These are phyloP conservation scores for Mucuna pruriens DNA, from an alignment of 306 rosid species.

Conservation along the genomic window DNA sequence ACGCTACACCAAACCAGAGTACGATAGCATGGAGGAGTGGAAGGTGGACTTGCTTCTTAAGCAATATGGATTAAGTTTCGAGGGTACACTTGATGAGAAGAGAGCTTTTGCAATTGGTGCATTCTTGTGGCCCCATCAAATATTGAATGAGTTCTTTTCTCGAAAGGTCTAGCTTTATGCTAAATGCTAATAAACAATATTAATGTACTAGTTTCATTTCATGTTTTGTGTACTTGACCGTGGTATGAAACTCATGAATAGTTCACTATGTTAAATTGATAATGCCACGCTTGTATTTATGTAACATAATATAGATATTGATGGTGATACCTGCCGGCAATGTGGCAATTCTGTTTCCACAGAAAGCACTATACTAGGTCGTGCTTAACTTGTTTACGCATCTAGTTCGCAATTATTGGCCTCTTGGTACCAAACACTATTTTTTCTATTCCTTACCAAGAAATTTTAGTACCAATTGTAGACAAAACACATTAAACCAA, in stretches of 20 bases:
- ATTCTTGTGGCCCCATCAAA: conserved; percentile 82
- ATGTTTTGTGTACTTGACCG: conserved; percentile 5
- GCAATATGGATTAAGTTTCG: conserved; percentile 63
- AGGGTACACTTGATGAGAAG: conserved; percentile 59
- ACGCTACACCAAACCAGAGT: conserved; percentile 62
- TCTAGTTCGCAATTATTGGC: background rate
- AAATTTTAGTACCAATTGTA: background rate
- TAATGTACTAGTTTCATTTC: too few relatives aligned
- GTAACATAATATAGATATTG: background rate
- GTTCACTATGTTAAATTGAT: background rate
- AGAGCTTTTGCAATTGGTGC: conserved; percentile 71
- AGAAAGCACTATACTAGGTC: background rate
- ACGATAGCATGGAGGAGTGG: conserved; percentile 87
- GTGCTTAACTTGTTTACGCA: background rate
- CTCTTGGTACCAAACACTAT: background rate
- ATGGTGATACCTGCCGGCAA: conserved; percentile 9
- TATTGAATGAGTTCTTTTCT: background rate
- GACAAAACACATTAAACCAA: background rate
- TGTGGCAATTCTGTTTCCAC: conserved; percentile 15
- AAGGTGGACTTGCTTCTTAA: conserved; percentile 66
- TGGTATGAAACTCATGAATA: background rate
- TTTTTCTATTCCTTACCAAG: too few relatives aligned
- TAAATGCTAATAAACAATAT: too few relatives aligned
- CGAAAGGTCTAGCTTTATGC: background rate
- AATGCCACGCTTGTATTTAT: background rate